Conservation (phyloP, 306 rosid species). For the Lablab purpureus region DNA sequence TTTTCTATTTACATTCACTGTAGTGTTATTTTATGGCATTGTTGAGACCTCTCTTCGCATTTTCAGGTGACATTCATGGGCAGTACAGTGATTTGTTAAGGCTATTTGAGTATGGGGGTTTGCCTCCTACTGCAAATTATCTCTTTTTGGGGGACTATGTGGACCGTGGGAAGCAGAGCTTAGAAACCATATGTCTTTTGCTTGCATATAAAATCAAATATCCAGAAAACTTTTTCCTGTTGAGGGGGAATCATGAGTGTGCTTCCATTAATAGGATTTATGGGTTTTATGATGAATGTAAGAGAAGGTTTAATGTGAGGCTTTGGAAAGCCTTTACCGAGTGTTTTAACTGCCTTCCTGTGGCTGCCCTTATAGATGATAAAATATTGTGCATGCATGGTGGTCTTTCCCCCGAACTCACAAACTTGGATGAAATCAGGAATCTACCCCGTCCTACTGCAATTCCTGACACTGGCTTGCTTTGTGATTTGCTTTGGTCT, state of each 20-base stretch:
- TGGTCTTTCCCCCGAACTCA: constrained; percentile 91
- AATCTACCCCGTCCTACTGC: constrained; percentile 75
- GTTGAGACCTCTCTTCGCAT: constrained; percentile 13
- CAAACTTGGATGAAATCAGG: constrained; percentile 81
- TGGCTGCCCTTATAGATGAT: constrained; percentile 91
- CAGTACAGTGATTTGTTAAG: constrained; percentile 89
- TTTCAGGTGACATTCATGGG: constrained; percentile 92
- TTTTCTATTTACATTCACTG: not conserved
- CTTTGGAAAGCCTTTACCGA: constrained; percentile 94
- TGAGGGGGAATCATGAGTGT: constrained; percentile 94
- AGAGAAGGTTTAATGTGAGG: constrained; percentile 92
- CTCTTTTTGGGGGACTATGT: constrained; percentile 94
- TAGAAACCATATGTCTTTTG: constrained; percentile 93
- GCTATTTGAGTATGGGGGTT: constrained; percentile 93
- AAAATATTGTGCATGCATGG: constrained; percentile 98
- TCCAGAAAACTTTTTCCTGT: constrained; percentile 91
- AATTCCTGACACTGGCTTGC: constrained; percentile 89
- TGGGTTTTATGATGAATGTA: constrained; percentile 95
- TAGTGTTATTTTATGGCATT: constrained; percentile 1
- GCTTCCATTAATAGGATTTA: constrained; percentile 92
- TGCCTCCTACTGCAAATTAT: constrained; percentile 85
- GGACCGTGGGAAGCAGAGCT: constrained; percentile 94
- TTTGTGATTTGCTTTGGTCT: constrained; percentile 96
- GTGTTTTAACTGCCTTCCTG: constrained; percentile 89
- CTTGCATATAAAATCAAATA: constrained; percentile 89